phyloP scores from a whole-genome alignment of 345 rosid species.

The Toxicodendron radicans region DNA sequence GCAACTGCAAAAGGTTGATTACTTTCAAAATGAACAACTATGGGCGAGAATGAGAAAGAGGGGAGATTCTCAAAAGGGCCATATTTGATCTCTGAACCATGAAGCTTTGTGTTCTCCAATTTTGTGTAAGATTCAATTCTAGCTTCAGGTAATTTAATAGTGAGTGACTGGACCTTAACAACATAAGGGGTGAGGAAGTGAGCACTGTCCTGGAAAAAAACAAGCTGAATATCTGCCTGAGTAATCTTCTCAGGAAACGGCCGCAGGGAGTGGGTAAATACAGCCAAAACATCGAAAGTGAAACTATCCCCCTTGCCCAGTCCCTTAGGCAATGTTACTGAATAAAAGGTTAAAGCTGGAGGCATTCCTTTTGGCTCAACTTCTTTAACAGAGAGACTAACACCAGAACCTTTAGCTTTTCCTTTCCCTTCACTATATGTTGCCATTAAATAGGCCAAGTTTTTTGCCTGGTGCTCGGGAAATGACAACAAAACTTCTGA shows the following conservation, averaged over 20 bases:
- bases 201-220: slow-evolving; percentile 75
- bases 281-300: slow-evolving; percentile 60
- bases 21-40: slow-evolving; percentile 83
- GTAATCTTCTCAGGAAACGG: slow-evolving; percentile 86
- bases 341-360: slow-evolving; percentile 51
- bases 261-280: slow-evolving; percentile 56
- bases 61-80: slow-evolving; percentile 78
- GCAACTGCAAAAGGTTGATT: slow-evolving; percentile 84
- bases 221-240: slow-evolving; percentile 89
- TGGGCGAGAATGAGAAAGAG: slow-evolving; percentile 63
- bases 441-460: slow-evolving; percentile 69
- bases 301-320: slow-evolving; percentile 60
- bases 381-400: slow-evolving; percentile 45
- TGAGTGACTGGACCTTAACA: slow-evolving; percentile 70
- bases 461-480: slow-evolving; percentile 65
- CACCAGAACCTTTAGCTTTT: slow-evolving; percentile 46
- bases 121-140: slow-evolving; percentile 82
- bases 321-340: slow-evolving; percentile 61
- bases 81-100: slow-evolving; percentile 82
- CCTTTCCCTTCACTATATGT: slow-evolving; percentile 62
- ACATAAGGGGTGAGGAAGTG: slow-evolving; percentile 74
- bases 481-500: slow-evolving; percentile 70
- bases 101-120: slow-evolving; percentile 59
- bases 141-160: slow-evolving; percentile 64
- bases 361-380: slow-evolving; percentile 55